Conservation (phyloP, 495 filamentous ascomycete species). For the Collariella sp. region DNA sequence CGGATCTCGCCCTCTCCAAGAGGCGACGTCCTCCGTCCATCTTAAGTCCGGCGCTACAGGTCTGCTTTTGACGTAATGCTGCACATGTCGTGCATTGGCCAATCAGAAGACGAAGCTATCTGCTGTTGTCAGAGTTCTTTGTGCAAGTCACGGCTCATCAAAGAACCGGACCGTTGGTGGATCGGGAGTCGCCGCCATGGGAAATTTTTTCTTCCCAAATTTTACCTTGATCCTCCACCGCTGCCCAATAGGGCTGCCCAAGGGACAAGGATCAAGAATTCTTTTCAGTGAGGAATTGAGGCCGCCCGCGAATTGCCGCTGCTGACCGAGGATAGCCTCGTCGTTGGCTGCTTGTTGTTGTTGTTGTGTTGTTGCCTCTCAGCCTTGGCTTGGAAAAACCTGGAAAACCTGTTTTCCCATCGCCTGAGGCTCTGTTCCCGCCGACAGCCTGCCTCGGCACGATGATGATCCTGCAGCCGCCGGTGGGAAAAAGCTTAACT, state of each 20-base stretch:
- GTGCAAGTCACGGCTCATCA: too few relatives aligned
- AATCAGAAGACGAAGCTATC: neutral
- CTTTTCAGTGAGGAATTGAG: neutral
- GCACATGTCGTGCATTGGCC: neutral
- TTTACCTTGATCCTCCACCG: neutral
- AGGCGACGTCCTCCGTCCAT: neutral
- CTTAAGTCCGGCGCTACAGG: slow-evolving; percentile 1
- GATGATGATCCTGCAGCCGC: neutral
- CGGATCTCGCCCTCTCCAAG: neutral
- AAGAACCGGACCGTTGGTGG: neutral
- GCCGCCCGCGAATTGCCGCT: slow-evolving; percentile 10
- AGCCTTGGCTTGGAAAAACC: neutral
- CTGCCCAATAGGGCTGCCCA: slow-evolving; percentile 6
- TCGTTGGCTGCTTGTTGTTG: too few relatives aligned
- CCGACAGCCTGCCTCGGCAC: neutral
- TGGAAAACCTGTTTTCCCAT: too few relatives aligned
- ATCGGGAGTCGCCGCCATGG: neutral
- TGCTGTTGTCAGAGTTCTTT: neutral
- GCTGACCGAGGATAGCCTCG: slow-evolving; percentile 5
- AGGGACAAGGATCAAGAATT: neutral
- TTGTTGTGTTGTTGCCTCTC: neutral
- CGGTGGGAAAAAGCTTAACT: slow-evolving; percentile 5
- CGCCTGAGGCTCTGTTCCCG: neutral
- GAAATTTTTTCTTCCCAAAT: slow-evolving; percentile 3
- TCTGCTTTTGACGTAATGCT: slow-evolving; percentile 4